These are phyloP conservation scores for Yamagishiella unicocca DNA, from an alignment of 139 green algal genomes.

Conservation along the genomic window DNA sequence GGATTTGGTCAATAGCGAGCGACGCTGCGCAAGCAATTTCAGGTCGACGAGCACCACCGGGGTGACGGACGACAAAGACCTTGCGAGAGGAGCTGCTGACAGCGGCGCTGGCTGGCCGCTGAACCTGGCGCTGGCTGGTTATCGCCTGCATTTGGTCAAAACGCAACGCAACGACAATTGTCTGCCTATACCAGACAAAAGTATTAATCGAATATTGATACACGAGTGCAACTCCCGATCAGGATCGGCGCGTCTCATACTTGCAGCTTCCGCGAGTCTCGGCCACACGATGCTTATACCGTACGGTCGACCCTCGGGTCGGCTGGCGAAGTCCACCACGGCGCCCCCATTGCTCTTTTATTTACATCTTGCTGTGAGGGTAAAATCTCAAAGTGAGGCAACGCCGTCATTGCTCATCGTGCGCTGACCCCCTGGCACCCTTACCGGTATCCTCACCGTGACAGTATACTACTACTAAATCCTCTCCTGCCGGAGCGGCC, in stretches of 20 bases:
- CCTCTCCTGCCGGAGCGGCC: too few species aligned
- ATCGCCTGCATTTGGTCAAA: constrained; percentile 11
- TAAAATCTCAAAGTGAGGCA: too few species aligned
- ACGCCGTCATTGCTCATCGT: too few species aligned
- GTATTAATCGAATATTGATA: too few species aligned
- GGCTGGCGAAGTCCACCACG: background rate
- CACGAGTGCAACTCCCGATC: too few species aligned
- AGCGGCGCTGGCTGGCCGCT: background rate
- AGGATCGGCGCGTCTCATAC: too few species aligned
- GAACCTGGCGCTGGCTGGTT: background rate
- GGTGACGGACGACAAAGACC: background rate
- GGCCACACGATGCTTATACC: background rate
- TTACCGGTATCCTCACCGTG: background rate
- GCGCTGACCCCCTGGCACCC: too few species aligned
- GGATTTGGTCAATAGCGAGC: background rate
- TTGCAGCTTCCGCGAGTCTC: background rate
- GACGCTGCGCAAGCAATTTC: constrained; percentile 6
- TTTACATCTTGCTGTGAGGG: too few species aligned
- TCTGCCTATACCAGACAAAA: too few species aligned
- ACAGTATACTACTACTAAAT: too few species aligned
- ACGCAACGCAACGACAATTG: too few species aligned
- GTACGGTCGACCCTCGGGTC: background rate
- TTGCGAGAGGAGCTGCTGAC: background rate
- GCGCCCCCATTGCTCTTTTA: too few species aligned
- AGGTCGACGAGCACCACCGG: background rate